Evolutionary conservation across 1,284 basidiomycete species (phyloP).

Genomic region (Cutaneotrichosporon sp.): DNA sequence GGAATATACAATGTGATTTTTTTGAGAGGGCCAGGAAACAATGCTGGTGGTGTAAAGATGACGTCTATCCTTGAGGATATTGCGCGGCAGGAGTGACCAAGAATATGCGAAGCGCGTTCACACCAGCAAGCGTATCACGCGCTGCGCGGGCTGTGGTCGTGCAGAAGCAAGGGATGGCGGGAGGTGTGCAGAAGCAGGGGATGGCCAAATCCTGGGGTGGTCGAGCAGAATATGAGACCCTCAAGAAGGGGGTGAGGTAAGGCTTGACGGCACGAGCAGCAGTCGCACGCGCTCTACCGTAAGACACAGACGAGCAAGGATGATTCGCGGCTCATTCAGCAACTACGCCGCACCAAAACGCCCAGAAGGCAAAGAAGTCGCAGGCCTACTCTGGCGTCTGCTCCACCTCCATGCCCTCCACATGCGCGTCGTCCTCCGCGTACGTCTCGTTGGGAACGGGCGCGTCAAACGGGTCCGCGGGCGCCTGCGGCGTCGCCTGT

Average conservation of each 20-base stretch:
- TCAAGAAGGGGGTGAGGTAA: no score
- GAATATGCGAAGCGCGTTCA: no score
- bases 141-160: not conserved
- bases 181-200: not conserved
- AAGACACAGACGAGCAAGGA: no score
- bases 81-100: no score
- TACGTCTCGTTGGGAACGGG: conserved; percentile 46
- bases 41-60: no score
- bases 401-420: conserved; percentile 2
- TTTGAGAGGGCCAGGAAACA: no score
- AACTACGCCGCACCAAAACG: not conserved
- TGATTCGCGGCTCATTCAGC: not conserved
- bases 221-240: not conserved
- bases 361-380: no score
- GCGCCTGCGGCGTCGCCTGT: conserved; percentile 18
- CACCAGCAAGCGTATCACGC: no score
- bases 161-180: not conserved
- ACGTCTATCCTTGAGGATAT: no score
- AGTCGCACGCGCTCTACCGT: no score
- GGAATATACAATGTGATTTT: no score
- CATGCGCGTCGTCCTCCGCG: conserved; percentile 23
- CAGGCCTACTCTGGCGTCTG: not conserved
- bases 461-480: conserved; percentile 39
- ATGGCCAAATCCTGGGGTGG: not conserved
- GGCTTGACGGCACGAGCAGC: no score